Percentiles rank a stretch among this genome's conserved stretches.
These are phyloP conservation scores for Chrysopogon serrulatus DNA, from an alignment of 176 grass and related monocot genomes.

Conservation along the genomic window DNA sequence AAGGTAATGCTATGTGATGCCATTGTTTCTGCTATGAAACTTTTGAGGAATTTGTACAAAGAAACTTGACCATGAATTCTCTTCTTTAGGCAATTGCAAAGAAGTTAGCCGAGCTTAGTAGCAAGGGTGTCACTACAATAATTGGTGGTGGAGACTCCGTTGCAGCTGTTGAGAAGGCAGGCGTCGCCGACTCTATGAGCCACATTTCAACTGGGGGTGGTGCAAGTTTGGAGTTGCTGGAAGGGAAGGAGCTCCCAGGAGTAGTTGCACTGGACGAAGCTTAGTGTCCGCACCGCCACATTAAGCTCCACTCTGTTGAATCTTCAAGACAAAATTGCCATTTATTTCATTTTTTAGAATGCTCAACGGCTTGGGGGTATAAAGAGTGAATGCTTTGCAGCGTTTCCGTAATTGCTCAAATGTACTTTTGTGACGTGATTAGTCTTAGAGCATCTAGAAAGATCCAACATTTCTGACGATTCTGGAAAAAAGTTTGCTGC, in stretches of 20 bases:
- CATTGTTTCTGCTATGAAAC: background rate
- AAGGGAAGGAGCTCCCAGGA: constrained; percentile 54
- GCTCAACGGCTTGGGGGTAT: background rate
- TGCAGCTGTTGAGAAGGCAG: constrained; percentile 45
- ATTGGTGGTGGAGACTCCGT: constrained; percentile 46
- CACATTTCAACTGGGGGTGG: constrained; percentile 55
- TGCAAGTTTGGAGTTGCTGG: constrained; percentile 49
- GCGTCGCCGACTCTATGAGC: constrained; percentile 39
- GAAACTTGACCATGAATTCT: background rate
- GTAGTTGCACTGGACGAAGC: constrained; percentile 43
- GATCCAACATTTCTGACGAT: background rate
- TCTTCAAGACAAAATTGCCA: background rate
- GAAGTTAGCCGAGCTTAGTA: constrained; percentile 43
- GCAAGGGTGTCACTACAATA: constrained; percentile 37
- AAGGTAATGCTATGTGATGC: constrained; percentile 9
- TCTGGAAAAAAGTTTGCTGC: background rate
- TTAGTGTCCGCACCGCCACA: background rate
- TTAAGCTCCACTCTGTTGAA: background rate
- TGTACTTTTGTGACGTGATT: background rate
- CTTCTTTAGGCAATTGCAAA: constrained; percentile 43
- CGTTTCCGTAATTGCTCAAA: background rate
- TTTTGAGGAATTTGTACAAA: background rate
- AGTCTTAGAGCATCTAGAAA: no score
- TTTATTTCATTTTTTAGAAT: background rate
- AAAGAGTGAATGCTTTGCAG: background rate